Evolutionary conservation across 208 protist genomes (phyloP).

Genomic region (Leishmania gerbilli): DNA sequence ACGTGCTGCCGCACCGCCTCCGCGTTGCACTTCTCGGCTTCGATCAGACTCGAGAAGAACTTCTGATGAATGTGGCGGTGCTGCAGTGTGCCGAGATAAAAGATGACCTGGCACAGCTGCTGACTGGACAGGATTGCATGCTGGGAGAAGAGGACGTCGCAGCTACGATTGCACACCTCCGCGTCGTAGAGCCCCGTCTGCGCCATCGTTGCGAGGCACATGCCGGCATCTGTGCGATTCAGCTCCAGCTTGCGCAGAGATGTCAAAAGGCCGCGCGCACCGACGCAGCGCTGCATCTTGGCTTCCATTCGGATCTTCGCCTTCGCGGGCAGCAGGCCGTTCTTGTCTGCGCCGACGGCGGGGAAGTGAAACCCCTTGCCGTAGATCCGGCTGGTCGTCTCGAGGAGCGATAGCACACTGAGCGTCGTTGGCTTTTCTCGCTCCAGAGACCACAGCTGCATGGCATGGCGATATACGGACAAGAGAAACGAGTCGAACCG

Average conservation of each 20-base stretch:
- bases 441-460: slow-evolving; percentile 58
- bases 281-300: slow-evolving; percentile 78
- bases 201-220: slow-evolving; percentile 71
- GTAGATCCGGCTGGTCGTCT: slow-evolving; percentile 58
- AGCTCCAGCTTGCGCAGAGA: slow-evolving; percentile 54
- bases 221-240: slow-evolving; percentile 77
- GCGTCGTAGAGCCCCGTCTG: slow-evolving; percentile 82
- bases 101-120: slow-evolving; percentile 81
- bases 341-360: slow-evolving; percentile 51
- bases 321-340: slow-evolving; percentile 74
- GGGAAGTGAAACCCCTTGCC: slow-evolving; percentile 65
- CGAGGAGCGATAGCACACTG: slow-evolving; percentile 66
- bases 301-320: slow-evolving; percentile 87
- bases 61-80: slow-evolving; percentile 84
- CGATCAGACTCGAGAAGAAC: slow-evolving; percentile 72
- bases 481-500: slow-evolving; percentile 33
- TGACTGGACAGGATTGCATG: slow-evolving; percentile 74
- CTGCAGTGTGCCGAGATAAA: slow-evolving; percentile 82
- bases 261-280: slow-evolving; percentile 67
- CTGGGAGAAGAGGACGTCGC: slow-evolving; percentile 66
- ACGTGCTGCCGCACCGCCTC: slow-evolving; percentile 62
- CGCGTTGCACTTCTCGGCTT: slow-evolving; percentile 70
- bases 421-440: slow-evolving; percentile 36
- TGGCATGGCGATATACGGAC: slow-evolving; percentile 45
- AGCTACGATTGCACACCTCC: slow-evolving; percentile 81